These are phyloP conservation scores for Vickermania spadyakhi DNA, from an alignment of 208 protist genomes.

Conservation along the genomic window DNA sequence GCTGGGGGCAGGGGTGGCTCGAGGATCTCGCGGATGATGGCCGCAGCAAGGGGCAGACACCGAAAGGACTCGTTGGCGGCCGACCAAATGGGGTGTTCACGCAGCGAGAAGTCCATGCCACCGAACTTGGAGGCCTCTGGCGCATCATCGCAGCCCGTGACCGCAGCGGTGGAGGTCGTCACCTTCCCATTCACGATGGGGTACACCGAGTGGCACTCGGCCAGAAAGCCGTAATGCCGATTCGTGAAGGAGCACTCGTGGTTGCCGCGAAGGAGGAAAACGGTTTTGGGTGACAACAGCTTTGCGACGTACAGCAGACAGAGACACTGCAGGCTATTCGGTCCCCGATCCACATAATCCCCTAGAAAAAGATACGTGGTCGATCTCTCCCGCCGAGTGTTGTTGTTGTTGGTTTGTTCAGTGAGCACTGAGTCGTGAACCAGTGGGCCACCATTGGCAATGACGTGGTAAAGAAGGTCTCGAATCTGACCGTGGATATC, in stretches of 20 bases:
- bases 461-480: constrained; percentile 59
- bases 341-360: constrained; percentile 99
- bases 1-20: constrained; percentile 88
- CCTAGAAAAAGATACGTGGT: constrained; percentile 98
- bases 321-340: constrained; percentile 94
- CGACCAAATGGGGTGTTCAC: constrained; percentile 67
- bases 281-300: constrained; percentile 95
- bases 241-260: constrained; percentile 99
- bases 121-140: constrained; percentile 1
- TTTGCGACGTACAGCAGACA: constrained; percentile 94
- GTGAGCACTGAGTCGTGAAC: constrained; percentile 16
- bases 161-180: constrained; percentile 12
- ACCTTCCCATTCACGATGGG: constrained; percentile 39
- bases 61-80: constrained; percentile 62
- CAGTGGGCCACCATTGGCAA: constrained; percentile 55
- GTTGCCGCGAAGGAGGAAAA: constrained; percentile 99
- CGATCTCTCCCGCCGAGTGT: background rate
- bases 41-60: constrained; percentile 91
- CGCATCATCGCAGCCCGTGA: background rate
- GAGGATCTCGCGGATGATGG: constrained; percentile 77
- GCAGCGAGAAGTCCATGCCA: constrained; percentile 49
- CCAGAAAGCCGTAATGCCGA: constrained; percentile 99
- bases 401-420: background rate
- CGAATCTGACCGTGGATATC: constrained; percentile 82
- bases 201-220: constrained; percentile 95